These are phyloP conservation scores for Dactylellina leptospora DNA, from an alignment of 2,329 filamentous ascomycete species.

Conservation along the genomic window DNA sequence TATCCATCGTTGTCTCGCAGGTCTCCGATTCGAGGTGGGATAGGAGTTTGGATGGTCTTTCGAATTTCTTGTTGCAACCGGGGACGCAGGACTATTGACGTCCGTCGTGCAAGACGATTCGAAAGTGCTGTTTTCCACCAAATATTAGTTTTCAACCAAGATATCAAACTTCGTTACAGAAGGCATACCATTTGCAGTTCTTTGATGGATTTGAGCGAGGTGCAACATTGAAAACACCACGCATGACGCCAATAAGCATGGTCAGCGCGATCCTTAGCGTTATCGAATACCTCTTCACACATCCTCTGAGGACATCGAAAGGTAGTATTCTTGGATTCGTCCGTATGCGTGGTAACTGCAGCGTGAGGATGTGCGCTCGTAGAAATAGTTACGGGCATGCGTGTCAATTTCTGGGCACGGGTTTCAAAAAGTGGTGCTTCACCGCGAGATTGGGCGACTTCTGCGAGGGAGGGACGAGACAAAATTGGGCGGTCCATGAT, in stretches of 20 bases:
- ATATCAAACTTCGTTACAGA: not conserved
- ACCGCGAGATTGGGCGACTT: not conserved
- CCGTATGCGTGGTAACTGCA: not conserved
- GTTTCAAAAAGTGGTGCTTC: not conserved
- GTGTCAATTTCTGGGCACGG: constrained; percentile 15
- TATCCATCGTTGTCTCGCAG: not conserved
- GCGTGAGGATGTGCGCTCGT: not conserved
- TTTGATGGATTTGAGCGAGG: not conserved
- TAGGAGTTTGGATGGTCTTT: constrained; percentile 22
- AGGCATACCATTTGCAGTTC: constrained; percentile 8
- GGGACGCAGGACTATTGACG: constrained; percentile 41
- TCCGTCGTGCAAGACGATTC: constrained; percentile 23
- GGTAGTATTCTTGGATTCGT: not conserved
- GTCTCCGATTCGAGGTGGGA: constrained; percentile 15
- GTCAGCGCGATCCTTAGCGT: constrained; percentile 30
- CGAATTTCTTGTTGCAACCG: constrained; percentile 24
- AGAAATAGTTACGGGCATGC: constrained; percentile 21
- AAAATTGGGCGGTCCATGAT: not conserved
- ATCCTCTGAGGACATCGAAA: constrained; percentile 10
- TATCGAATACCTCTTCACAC: constrained; percentile 16
- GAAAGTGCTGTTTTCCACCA: constrained; percentile 15
- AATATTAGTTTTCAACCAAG: not conserved
- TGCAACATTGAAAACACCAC: constrained; percentile 34
- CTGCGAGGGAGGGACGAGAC: not conserved
- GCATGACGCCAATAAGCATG: constrained; percentile 40